phyloP scores from a whole-genome alignment of 2,329 filamentous ascomycete species.

The Plenodomus biglobosus region DNA sequence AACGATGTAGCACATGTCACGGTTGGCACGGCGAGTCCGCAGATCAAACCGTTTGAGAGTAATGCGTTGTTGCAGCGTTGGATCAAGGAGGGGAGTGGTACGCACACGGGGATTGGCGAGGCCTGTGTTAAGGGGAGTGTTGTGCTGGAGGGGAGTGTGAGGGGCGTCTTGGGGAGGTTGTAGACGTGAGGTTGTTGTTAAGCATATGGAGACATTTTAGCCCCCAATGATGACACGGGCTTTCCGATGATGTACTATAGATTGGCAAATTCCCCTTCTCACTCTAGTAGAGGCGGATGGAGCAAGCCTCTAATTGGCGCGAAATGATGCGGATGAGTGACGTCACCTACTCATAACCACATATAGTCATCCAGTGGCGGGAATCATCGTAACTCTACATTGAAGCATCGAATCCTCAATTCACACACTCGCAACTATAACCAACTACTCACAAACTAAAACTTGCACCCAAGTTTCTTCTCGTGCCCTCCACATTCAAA shows the following conservation, averaged over 20 bases:
- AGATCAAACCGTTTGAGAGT: constrained; percentile 90
- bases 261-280: too few species aligned
- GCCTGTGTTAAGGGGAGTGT: constrained; percentile 56
- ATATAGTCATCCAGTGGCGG: background rate
- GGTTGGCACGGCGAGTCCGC: constrained; percentile 72
- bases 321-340: background rate
- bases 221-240: too few species aligned
- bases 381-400: too few species aligned
- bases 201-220: too few species aligned
- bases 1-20: constrained; percentile 88
- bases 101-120: constrained; percentile 58
- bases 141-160: constrained; percentile 58
- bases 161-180: constrained; percentile 44
- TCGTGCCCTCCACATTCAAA: too few species aligned
- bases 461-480: background rate
- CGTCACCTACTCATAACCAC: background rate
- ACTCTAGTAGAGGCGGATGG: too few species aligned
- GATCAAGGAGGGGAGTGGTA: constrained; percentile 62
- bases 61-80: constrained; percentile 79
- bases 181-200: constrained; percentile 4
- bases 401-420: background rate
- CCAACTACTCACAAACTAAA: background rate
- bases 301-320: background rate
- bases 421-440: background rate
- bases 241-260: too few species aligned